Evolutionary conservation across 768 basidiomycete genomes (phyloP), one percentile per base, ranked within the genome.

Genomic region (Chalciporus piperatus): DNA sequence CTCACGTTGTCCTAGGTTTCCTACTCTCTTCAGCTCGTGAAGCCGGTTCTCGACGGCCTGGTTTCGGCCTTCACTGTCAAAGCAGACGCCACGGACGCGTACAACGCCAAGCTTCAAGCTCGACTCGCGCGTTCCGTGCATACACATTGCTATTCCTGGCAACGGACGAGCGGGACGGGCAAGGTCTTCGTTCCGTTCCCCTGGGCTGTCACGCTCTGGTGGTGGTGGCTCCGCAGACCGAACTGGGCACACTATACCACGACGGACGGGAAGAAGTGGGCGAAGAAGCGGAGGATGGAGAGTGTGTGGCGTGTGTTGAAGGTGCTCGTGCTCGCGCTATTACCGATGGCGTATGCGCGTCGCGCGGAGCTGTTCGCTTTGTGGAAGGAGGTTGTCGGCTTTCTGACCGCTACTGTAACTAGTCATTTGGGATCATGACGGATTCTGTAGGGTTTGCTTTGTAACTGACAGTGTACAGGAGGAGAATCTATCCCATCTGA

Each of bases 231-330:
- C 32, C 70, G 68, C 22, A 59, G 53, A 16, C 70, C 70, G 7
- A 59, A 55, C 30, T 74, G 72, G 73, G 51, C 56, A 11, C 64
- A 74, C 49, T 75, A 69, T 49, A 60, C 43, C 10, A 54, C 42
- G 19, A 71, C 74, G 19, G 74, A 69, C 25, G 77, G 69, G 14
- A 71, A 76, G 52, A 59, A 57, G 41, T 76, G 76, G 73, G 62
- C 30, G 22, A 53, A 53, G 23, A 51, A 46, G 37, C 50, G 45
- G 27, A 25, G 14, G 43, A 40, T 40, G 27, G 45, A 55, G 25
- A 52, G 32, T 23, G 20, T 51, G 12, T 41, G 47, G 17, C 16
- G 27, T 6, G 38, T 28, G 20, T 23, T 57, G 42, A 60, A 44
- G 49, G 27, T 42, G 19, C 37, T 25, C 28, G 44, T 39, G 17